Evolutionary conservation across 169 alveolate species (phyloP), one percentile per base, ranked within the genome.

Genomic region (Cryptosporidium sp.): DNA sequence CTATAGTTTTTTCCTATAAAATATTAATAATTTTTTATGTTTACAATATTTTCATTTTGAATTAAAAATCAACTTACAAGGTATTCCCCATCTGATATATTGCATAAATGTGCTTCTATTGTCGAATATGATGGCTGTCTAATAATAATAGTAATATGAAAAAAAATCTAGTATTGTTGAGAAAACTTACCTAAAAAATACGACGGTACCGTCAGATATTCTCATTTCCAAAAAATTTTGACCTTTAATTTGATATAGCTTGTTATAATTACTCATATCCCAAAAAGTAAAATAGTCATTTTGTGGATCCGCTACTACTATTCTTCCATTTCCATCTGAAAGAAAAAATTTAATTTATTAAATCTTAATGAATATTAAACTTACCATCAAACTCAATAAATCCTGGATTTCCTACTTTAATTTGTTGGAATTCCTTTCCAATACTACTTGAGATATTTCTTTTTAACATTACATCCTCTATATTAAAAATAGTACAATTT

Each of bases 101-200:
- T 65, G 23, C 89, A 80, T 80, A 80, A 65, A 62, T 80, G 75
- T n/a, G 89, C 89, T 31, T 80, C 89, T 18, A 80, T 80, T 41
- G 89, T 80, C 41, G 89, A 80, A 65, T 61, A 65, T 35, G 89
- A 62, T 80, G 89, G 89, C 45, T 80, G 89, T 43, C 89, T 80
- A 43, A 52, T 26, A 37, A 45, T 14, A 55, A 59, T 21, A 29
- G 29, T 71, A 41, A 51, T 16, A 26, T n/a, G n/a, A 29, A 31
- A 18, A 55, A 31, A 33, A 23, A n/a, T 74, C 5, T 2, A 3
- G 9, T 74, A 51, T 3, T 6, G 5, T 26, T 55, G 37, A 39
- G 7, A 55, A 29, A 43, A 62, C 89, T 29, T 62, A 80, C 89
- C 75, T 59, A 45, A 80, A 80, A 37, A 80, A 80, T 14, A 80